Evolutionary conservation across 306 rosid genomes (phyloP).

Genomic region (Fagus sylvatica): DNA sequence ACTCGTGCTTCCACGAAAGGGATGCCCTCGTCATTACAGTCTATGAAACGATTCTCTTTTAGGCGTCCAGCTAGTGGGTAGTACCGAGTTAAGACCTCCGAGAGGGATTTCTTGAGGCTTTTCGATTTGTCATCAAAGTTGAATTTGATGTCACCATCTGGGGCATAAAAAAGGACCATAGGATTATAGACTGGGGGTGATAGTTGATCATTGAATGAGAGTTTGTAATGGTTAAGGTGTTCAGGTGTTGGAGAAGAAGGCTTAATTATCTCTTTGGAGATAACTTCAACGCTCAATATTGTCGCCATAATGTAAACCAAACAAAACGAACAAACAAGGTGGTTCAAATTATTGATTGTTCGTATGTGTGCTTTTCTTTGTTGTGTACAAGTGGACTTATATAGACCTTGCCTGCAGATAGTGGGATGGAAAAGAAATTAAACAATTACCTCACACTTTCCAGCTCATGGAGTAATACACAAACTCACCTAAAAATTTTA

Average conservation of each 20-base stretch:
- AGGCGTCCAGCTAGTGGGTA: constrained; percentile 52
- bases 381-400: not conserved
- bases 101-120: constrained; percentile 48
- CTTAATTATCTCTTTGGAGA: constrained; percentile 40
- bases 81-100: constrained; percentile 36
- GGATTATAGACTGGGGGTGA: constrained; percentile 42
- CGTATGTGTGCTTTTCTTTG: not conserved
- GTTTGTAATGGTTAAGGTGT: constrained; percentile 44
- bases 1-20: constrained; percentile 46
- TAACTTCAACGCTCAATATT: constrained; percentile 9
- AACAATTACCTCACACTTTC: not conserved
- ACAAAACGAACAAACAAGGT: not conserved
- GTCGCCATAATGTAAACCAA: not conserved
- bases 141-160: not conserved
- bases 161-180: constrained; percentile 34
- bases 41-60: constrained; percentile 16
- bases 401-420: not conserved
- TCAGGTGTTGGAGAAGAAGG: constrained; percentile 46
- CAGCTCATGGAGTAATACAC: not conserved
- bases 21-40: constrained; percentile 55
- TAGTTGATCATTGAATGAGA: constrained; percentile 55
- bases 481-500: no score
- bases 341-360: not conserved
- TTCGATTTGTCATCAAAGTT: constrained; percentile 15
- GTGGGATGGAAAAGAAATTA: not conserved